Evolutionary conservation across 176 grass and related monocot species (phyloP).

Genomic region (Lolium perenne): DNA sequence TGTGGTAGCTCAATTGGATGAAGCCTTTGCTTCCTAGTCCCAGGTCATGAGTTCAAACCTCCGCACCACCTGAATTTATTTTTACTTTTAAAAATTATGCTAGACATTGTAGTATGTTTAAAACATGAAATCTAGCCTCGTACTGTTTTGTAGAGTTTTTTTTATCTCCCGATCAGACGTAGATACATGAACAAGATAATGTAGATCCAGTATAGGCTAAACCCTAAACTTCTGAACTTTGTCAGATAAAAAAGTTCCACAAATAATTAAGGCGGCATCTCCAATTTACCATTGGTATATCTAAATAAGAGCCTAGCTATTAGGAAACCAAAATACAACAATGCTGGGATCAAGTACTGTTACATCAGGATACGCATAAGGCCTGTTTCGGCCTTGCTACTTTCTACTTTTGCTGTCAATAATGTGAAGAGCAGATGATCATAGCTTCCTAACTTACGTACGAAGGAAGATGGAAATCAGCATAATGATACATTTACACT

Average conservation of each 20-base stretch:
- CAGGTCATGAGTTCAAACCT: too few species aligned
- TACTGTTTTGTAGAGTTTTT: too few species aligned
- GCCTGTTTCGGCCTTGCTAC: background rate
- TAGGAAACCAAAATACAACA: constrained; percentile 24
- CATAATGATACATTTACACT: too few species aligned
- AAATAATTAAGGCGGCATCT: background rate
- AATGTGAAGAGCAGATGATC: constrained; percentile 14
- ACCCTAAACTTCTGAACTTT: background rate
- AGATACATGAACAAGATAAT: too few species aligned
- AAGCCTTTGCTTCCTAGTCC: too few species aligned
- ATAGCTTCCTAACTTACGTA: constrained; percentile 14
- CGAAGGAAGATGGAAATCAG: constrained; percentile 16
- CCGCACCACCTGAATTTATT: too few species aligned
- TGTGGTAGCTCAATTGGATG: too few species aligned
- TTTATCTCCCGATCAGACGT: too few species aligned
- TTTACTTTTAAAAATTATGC: too few species aligned
- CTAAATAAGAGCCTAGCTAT: constrained; percentile 10
- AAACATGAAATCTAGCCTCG: too few species aligned
- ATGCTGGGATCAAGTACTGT: background rate
- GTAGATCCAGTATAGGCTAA: too few species aligned
- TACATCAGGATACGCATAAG: background rate
- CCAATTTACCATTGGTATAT: background rate
- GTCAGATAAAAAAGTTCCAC: background rate
- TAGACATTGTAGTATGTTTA: too few species aligned
- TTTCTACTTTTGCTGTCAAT: constrained; percentile 29